phyloP scores from a whole-genome alignment of 2,329 filamentous ascomycete species.

The Calonectria hawksworthii region DNA sequence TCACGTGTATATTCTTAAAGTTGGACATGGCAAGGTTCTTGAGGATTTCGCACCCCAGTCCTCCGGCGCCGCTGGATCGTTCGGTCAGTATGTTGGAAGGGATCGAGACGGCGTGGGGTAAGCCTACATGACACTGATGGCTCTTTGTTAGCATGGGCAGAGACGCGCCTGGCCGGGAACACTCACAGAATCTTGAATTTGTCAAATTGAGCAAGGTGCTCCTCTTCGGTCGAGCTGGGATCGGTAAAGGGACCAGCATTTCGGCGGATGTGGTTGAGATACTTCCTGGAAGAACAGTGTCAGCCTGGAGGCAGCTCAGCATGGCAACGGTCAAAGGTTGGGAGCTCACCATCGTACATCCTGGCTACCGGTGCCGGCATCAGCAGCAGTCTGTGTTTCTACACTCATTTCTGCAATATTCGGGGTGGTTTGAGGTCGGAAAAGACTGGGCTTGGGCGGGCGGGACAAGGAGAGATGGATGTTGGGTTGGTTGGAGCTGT shows the following conservation, averaged over 20 bases:
- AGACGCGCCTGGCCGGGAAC: neutral
- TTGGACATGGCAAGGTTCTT: conserved; percentile 96
- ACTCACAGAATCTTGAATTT: conserved; percentile 82
- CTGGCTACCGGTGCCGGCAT: conserved; percentile 38
- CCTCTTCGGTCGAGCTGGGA: conserved; percentile 66
- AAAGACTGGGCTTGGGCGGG: neutral
- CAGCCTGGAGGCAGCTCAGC: conserved; percentile 27
- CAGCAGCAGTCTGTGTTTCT: conserved; percentile 32
- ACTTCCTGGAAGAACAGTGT: conserved; percentile 70
- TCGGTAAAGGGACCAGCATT: conserved; percentile 87
- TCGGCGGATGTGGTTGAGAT: conserved; percentile 85
- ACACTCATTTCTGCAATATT: conserved; percentile 42
- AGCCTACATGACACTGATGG: conserved; percentile 65
- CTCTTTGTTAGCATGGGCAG: conserved; percentile 29
- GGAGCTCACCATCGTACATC: conserved; percentile 52
- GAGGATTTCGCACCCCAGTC: conserved; percentile 94
- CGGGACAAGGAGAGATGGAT: conserved; percentile 14
- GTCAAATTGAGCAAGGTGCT: conserved; percentile 70
- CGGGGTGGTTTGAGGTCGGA: neutral
- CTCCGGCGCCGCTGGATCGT: conserved; percentile 83
- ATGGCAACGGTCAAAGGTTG: neutral
- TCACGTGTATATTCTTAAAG: conserved; percentile 97
- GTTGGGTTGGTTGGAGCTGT: conserved; percentile 1
- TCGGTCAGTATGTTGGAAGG: conserved; percentile 33
- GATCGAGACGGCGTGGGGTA: conserved; percentile 20